phyloP scores from a whole-genome alignment of 1,284 basidiomycete species.

The Cutaneotrichosporon sp. region DNA sequence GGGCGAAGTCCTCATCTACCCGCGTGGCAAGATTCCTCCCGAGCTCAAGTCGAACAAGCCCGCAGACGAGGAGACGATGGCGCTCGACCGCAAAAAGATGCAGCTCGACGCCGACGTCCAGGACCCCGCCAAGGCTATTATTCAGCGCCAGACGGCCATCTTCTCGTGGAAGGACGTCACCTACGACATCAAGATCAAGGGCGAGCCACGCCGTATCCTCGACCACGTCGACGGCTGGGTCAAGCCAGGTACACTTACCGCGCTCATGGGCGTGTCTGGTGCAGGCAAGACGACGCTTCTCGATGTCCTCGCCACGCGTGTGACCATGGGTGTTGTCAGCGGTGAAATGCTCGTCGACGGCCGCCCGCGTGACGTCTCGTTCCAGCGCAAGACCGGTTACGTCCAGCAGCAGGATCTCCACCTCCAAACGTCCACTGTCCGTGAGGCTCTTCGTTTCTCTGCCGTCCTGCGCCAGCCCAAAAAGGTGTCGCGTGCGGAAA shows the following conservation, averaged over 20 bases:
- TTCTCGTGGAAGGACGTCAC: conserved; percentile 51
- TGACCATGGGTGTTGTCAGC: conserved; percentile 69
- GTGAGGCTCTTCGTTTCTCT: conserved; percentile 77
- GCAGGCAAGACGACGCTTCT: conserved; percentile 71
- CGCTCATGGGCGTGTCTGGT: conserved; percentile 63
- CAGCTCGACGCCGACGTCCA: conserved; percentile 3
- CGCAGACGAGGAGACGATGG: conserved; percentile 22
- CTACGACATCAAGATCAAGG: conserved; percentile 60
- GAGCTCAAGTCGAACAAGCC: conserved; percentile 27
- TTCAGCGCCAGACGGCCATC: conserved; percentile 47
- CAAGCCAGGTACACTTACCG: conserved; percentile 71
- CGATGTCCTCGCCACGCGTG: conserved; percentile 75
- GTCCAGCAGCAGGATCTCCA: conserved; percentile 78
- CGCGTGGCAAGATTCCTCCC: conserved; percentile 47
- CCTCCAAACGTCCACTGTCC: conserved; percentile 63
- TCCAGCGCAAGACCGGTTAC: conserved; percentile 59
- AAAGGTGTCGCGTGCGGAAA: conserved; percentile 51
- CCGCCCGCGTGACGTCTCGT: conserved; percentile 62
- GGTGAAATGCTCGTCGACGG: conserved; percentile 78
- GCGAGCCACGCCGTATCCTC: conserved; percentile 60
- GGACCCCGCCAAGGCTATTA: conserved; percentile 31
- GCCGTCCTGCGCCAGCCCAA: conserved; percentile 73
- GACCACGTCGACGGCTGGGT: conserved; percentile 79
- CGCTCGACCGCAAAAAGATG: conserved; percentile 39
- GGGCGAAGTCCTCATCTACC: conserved; percentile 53